phyloP scores from a whole-genome alignment of 2,329 filamentous ascomycete genomes.

The Daldinia sp. region DNA sequence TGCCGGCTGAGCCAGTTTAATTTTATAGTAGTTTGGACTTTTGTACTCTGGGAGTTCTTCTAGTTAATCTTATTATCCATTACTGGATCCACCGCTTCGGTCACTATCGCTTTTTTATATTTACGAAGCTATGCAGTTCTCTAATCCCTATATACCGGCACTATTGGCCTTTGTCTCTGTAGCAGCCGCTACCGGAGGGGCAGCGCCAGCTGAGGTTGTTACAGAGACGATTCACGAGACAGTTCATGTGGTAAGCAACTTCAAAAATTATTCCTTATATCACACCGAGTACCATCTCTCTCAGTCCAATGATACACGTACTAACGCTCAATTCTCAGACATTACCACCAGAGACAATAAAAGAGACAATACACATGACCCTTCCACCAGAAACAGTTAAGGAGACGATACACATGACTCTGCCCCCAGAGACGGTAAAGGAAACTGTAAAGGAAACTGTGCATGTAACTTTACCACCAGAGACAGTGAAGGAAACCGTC shows the following conservation, averaged over 20 bases:
- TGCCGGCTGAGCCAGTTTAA: conserved; percentile 37
- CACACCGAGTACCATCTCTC: background rate
- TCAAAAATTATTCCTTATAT: background rate
- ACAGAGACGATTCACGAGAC: conserved; percentile 25
- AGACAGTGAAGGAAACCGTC: conserved; percentile 29
- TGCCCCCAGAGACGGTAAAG: conserved; percentile 19
- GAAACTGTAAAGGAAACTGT: conserved; percentile 30
- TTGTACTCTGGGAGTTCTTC: conserved; percentile 18
- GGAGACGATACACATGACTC: conserved; percentile 25
- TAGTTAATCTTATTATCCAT: conserved; percentile 25
- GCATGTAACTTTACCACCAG: conserved; percentile 34
- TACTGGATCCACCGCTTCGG: conserved; percentile 2
- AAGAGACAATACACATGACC: conserved; percentile 30
- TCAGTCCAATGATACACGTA: background rate
- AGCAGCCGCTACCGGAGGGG: conserved; percentile 24
- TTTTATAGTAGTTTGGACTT: conserved; percentile 23
- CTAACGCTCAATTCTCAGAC: conserved; percentile 21
- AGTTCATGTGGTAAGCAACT: conserved; percentile 36
- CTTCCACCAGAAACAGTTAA: conserved; percentile 31
- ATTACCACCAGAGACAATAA: conserved; percentile 25
- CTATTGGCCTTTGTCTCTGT: conserved; percentile 25
- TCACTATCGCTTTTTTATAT: conserved; percentile 11
- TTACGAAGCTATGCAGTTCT: conserved; percentile 21
- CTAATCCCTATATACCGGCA: conserved; percentile 21
- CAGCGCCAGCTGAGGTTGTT: conserved; percentile 21